Evolutionary conservation across 2,329 filamentous ascomycete species (phyloP), one percentile per base, ranked within the genome.

Genomic region (Botrytis medusae): DNA sequence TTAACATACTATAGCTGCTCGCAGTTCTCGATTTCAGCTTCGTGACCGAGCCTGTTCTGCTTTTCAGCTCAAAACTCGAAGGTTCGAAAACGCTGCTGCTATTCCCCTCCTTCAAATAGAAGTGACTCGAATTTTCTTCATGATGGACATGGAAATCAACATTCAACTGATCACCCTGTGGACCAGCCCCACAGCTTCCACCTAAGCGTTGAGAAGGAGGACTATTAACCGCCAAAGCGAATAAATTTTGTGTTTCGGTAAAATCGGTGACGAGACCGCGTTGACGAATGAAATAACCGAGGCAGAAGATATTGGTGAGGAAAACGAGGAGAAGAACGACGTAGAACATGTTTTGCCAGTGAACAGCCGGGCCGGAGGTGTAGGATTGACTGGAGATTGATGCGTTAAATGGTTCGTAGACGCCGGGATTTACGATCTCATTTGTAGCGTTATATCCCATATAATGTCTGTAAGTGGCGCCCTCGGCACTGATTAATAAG

Each of bases 191-290:
- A 77, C 88, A 90, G 10, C 84, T 85, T 0, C 89, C 89, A 0
- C 84, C 83, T n/a, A 91, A 77, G 5, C 83, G 81, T 3, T 84
- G 79, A 9, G 83, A 86, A 0, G 86, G 85, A 0, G 88, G 88
- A 40, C 85, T 87, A 79, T 94, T 94, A 70, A 95, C 84, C 2
- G 92, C 91, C 0, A 94, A 82, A 0, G 89, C 85, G 78, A 95
- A 94, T 2, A 94, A 83, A 79, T 94, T 94, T 71, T 91, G 89
- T 0, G 92, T 91, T 78, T 95, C 92, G 0, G 90, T 92, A 79
- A 92, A 94, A 82, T 95, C 93, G 0, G 91, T 94, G 12, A 95
- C 88, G 34, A 93, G 86, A 0, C 88, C 88, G 0, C 84, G 83
- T 9, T 83, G 79, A 75, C 86, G 84, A 64, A 87, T 79, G 69